Conservation (phyloP, 2,329 filamentous ascomycete species). For the Exophiala viscosa region DNA sequence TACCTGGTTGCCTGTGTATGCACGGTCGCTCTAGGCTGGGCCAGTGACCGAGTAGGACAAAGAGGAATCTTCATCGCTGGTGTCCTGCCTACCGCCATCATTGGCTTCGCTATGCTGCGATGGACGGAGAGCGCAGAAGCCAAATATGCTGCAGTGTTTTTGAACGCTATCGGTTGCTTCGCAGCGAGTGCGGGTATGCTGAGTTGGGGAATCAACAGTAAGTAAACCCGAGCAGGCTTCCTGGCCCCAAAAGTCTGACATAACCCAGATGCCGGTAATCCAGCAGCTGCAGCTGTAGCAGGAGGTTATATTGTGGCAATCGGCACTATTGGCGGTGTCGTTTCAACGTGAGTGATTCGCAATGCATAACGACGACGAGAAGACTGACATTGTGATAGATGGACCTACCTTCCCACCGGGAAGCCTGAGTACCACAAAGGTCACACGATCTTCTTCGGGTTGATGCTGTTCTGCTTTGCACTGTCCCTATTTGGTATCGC, state of each 20-base stretch:
- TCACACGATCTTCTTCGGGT: slow-evolving; percentile 49
- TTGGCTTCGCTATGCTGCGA: slow-evolving; percentile 73
- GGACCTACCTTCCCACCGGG: slow-evolving; percentile 35
- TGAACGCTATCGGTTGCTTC: slow-evolving; percentile 76
- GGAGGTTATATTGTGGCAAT: slow-evolving; percentile 75
- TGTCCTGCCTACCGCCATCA: slow-evolving; percentile 65
- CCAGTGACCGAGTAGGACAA: slow-evolving; percentile 73
- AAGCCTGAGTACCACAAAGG: slow-evolving; percentile 50
- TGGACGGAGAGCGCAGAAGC: slow-evolving; percentile 60
- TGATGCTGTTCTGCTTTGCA: slow-evolving; percentile 18
- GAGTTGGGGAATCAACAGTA: slow-evolving; percentile 79
- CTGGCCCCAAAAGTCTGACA: slow-evolving; percentile 6
- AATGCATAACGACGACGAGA: slow-evolving; percentile 35
- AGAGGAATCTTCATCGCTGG: slow-evolving; percentile 70
- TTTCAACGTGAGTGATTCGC: slow-evolving; percentile 66
- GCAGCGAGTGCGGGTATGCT: slow-evolving; percentile 85
- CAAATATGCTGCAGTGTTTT: slow-evolving; percentile 76
- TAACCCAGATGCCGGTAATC: slow-evolving; percentile 44
- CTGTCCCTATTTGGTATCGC: slow-evolving; percentile 20
- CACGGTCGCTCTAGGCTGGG: slow-evolving; percentile 66
- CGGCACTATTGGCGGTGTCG: slow-evolving; percentile 74
- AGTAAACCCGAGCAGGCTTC: slow-evolving; percentile 16
- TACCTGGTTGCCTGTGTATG: slow-evolving; percentile 68
- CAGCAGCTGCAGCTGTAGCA: slow-evolving; percentile 66
- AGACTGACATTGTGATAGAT: slow-evolving; percentile 11